phyloP scores from a whole-genome alignment of 2,329 filamentous ascomycete genomes.

The Ophiostoma piceae region DNA sequence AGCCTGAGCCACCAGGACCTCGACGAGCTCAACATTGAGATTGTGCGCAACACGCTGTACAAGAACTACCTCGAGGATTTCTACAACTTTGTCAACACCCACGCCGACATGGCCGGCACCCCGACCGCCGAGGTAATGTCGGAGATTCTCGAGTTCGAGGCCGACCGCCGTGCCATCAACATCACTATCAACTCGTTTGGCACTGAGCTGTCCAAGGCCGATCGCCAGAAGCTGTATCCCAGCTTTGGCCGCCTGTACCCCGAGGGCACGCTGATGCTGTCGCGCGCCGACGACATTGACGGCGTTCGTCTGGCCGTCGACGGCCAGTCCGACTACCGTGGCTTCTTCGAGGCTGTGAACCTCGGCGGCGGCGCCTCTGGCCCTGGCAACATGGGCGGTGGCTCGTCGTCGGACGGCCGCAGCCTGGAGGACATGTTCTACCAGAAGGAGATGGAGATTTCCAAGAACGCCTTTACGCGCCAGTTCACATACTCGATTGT shows the following conservation, averaged over 20 bases:
- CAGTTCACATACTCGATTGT: slow-evolving; percentile 95
- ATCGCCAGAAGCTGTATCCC: slow-evolving; percentile 94
- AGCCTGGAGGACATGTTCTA: slow-evolving; percentile 98
- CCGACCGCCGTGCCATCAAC: slow-evolving; percentile 93
- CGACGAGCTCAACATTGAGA: slow-evolving; percentile 98
- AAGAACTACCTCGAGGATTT: slow-evolving; percentile 99
- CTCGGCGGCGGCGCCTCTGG: slow-evolving; percentile 65
- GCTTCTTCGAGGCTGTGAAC: slow-evolving; percentile 88
- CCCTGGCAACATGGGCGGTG: slow-evolving; percentile 60
- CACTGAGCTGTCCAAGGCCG: slow-evolving; percentile 87
- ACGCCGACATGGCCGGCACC: slow-evolving; percentile 79
- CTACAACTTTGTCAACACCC: slow-evolving; percentile 84
- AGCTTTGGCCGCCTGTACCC: slow-evolving; percentile 86
- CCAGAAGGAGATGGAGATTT: slow-evolving; percentile 98
- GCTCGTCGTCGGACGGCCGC: slow-evolving; percentile 74
- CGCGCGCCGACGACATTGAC: slow-evolving; percentile 88
- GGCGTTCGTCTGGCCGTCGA: slow-evolving; percentile 91
- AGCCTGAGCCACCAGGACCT: slow-evolving; percentile 93
- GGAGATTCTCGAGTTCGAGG: slow-evolving; percentile 93
- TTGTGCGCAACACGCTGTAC: slow-evolving; percentile 95
- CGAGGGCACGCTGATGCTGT: slow-evolving; percentile 91
- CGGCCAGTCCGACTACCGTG: slow-evolving; percentile 87
- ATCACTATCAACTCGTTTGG: slow-evolving; percentile 99
- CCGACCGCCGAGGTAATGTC: slow-evolving; percentile 93
- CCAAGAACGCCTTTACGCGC: slow-evolving; percentile 87